Percentiles rank a stretch among this genome's conserved stretches.
These are phyloP conservation scores for Ceratocystis variospora DNA, from an alignment of 2,329 filamentous ascomycete species.

Conservation along the genomic window DNA sequence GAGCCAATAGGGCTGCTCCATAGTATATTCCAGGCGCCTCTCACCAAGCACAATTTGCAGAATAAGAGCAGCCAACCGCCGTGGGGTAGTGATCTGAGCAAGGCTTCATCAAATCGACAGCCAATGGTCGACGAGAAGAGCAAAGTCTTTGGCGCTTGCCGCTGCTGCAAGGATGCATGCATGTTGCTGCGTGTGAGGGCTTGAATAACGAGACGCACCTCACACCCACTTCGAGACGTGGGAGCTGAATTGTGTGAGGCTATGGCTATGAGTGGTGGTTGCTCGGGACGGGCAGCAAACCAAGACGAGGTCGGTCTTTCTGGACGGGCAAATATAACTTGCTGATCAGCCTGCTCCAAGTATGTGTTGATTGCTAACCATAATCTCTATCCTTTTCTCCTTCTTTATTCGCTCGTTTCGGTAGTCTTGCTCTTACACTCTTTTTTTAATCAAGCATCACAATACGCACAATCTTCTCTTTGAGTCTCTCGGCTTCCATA, in stretches of 20 bases:
- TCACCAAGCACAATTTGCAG: background rate
- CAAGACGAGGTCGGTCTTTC: background rate
- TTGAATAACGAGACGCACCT: background rate
- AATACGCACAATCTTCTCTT: background rate
- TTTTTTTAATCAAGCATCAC: background rate
- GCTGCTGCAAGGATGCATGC: background rate
- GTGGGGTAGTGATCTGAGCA: background rate
- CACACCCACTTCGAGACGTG: background rate
- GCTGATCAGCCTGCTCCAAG: background rate
- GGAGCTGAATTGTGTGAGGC: background rate
- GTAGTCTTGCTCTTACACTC: background rate
- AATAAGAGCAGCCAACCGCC: conserved; percentile 1
- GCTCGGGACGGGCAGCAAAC: background rate
- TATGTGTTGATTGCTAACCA: background rate
- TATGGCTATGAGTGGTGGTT: background rate
- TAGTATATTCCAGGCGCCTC: conserved; percentile 4
- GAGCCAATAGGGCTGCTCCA: background rate
- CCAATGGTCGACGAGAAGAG: background rate
- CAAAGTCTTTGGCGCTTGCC: background rate
- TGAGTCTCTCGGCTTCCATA: background rate
- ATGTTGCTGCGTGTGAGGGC: background rate
- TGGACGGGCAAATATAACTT: background rate
- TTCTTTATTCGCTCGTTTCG: background rate
- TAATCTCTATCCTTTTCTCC: background rate
- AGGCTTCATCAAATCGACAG: background rate